Base-by-base conservation (phyloP, 768 basidiomycete genomes). In the Zangia roseola region DNA sequence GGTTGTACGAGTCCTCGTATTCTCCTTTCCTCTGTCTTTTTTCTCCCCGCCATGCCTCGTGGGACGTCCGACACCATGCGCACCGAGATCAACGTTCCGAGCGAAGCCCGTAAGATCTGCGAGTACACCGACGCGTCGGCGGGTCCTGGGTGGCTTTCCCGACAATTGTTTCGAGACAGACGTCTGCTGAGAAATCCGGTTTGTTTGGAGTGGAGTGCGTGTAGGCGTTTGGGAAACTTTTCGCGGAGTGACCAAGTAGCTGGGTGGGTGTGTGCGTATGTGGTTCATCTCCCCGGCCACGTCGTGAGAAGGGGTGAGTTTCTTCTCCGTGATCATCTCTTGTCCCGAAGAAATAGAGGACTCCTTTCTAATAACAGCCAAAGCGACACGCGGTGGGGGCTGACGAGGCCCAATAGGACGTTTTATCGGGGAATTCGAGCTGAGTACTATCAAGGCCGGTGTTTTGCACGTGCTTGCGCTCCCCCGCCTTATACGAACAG, bases 91-190 rank as follows among this genome's bases (percentile, higher is more conserved):
- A 41, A 65, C 64, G 24, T 70, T 69, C 38, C 62, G 63, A 49
- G 64, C 58, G 19, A 70, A 58, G 6, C 67, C 65, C 6, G 74
- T 77, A 23, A 77, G 55, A 45, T 79, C 75, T 10, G 60, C 67
- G 9, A 79, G 60, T 20, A 68, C 71, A 16, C 68, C 66, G 17
- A 46, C 63, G 10, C 59, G 65, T 16, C 61, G 54, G 39, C 66
- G 66, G 0, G 41, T 21, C 10, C 65, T 55, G 19, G 67, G 45
- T 5, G 65, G 67, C 31, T 50, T 69, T 21, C 65, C 67, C 2
- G 64, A 60, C 19, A 66, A 24, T 34, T 62, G 62, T 41, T 61
- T 61, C 31, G 55, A 47, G 13, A 14, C 37, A 1, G 49, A 43
- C 12, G 31, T 31, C 3, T 41, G 60, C n/a, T 30, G 52, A 28